These are phyloP conservation scores for Cyclotella kingstonii DNA, from an alignment of 108 stramenopile species.

Conservation along the genomic window DNA sequence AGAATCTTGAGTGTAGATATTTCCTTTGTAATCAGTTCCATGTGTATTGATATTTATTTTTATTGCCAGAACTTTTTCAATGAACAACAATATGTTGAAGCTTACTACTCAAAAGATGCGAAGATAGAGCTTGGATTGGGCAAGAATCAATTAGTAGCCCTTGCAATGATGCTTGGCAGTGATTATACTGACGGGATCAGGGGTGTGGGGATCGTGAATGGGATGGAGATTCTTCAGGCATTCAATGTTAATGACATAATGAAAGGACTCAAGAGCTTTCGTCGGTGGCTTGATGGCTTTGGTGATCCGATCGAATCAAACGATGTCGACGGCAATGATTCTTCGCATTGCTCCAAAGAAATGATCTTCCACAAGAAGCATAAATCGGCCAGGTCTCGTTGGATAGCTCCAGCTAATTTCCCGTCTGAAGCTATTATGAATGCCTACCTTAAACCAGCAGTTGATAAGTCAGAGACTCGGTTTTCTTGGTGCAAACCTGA, in stretches of 20 bases:
- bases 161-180: conserved; percentile 95
- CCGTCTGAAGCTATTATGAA: conserved; percentile 68
- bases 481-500: conserved; percentile 91
- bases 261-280: conserved; percentile 70
- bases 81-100: conserved; percentile 94
- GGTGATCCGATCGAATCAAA: conserved; percentile 38
- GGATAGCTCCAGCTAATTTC: conserved; percentile 83
- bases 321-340: conserved; percentile 14
- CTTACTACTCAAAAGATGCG: conserved; percentile 83
- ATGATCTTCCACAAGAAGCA: conserved; percentile 73
- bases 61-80: conserved; percentile 89
- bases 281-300: conserved; percentile 86
- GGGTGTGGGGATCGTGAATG: conserved; percentile 98
- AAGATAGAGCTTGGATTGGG: conserved; percentile 83
- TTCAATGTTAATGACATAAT: conserved; percentile 60
- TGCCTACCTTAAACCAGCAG: conserved; percentile 86
- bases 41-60: background rate
- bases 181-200: conserved; percentile 98
- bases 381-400: conserved; percentile 70
- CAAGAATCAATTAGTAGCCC: conserved; percentile 76
- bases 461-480: conserved; percentile 58
- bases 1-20: conserved; percentile 32
- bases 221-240: conserved; percentile 93
- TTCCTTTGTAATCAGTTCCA: no score
- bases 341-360: conserved; percentile 12